Percentiles rank a stretch among this genome's conserved stretches.
These are phyloP conservation scores for Didymellaceae sp. DNA, from an alignment of 2,329 filamentous ascomycete species.

Conservation along the genomic window DNA sequence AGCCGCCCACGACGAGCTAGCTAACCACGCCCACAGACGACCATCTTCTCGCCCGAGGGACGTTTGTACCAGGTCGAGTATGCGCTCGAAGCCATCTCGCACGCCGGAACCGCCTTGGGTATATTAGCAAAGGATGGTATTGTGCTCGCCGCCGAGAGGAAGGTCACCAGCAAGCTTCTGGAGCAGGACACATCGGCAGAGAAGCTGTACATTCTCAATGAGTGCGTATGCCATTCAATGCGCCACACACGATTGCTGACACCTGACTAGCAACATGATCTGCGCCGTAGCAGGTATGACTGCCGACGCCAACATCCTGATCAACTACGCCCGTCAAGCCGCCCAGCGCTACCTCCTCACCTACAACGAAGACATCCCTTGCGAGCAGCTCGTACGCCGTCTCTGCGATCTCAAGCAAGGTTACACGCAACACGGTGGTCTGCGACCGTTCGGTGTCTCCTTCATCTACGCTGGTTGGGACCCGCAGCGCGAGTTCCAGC, in stretches of 20 bases:
- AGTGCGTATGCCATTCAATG: slow-evolving; percentile 64
- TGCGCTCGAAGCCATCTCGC: slow-evolving; percentile 97
- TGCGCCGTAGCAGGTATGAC: slow-evolving; percentile 99
- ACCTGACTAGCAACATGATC: slow-evolving; percentile 87
- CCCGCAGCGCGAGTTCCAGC: slow-evolving; percentile 93
- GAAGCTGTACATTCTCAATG: slow-evolving; percentile 99
- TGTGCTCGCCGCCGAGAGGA: slow-evolving; percentile 95
- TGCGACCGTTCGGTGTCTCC: slow-evolving; percentile 96
- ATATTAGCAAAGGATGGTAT: slow-evolving; percentile 98
- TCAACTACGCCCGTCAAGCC: slow-evolving; percentile 98
- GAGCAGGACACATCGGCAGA: slow-evolving; percentile 99
- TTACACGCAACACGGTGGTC: slow-evolving; percentile 98
- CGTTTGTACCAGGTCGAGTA: slow-evolving; percentile 99
- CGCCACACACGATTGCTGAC: slow-evolving; percentile 10
- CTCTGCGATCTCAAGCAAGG: slow-evolving; percentile 98
- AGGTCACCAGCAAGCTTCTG: slow-evolving; percentile 98
- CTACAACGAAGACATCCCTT: slow-evolving; percentile 99
- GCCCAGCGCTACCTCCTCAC: slow-evolving; percentile 97
- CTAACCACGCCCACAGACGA: slow-evolving; percentile 69
- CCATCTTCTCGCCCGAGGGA: slow-evolving; percentile 99
- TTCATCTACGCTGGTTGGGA: slow-evolving; percentile 99
- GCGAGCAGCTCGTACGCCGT: slow-evolving; percentile 95
- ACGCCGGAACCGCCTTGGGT: slow-evolving; percentile 94
- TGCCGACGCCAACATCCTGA: slow-evolving; percentile 98
- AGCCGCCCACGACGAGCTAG: slow-evolving; percentile 14